phyloP scores from a whole-genome alignment of 2,329 filamentous ascomycete species.

The Talaromyces rugulosus region DNA sequence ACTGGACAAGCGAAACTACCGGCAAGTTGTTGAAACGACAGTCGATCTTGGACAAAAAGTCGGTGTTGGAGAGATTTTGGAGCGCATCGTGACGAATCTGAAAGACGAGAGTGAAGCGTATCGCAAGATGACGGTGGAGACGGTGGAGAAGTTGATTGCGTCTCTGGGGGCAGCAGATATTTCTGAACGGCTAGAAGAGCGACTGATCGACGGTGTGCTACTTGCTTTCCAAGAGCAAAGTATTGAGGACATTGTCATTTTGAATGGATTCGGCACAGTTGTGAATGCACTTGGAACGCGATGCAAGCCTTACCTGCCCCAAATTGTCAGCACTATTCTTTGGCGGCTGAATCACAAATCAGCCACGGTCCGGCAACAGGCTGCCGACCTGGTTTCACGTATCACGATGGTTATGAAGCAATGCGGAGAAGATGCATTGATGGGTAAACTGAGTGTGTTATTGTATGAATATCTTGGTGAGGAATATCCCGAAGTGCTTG shows the following conservation, averaged over 20 bases:
- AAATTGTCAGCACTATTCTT: constrained; percentile 94
- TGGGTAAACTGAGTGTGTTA: constrained; percentile 91
- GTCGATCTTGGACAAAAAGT: constrained; percentile 97
- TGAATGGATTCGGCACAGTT: constrained; percentile 96
- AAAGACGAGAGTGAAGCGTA: constrained; percentile 98
- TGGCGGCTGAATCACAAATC: constrained; percentile 98
- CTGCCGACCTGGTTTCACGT: constrained; percentile 90
- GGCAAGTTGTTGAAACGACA: constrained; percentile 96
- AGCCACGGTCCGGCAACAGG: constrained; percentile 91
- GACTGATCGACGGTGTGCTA: constrained; percentile 90
- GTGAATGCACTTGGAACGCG: constrained; percentile 90
- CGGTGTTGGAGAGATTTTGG: constrained; percentile 91
- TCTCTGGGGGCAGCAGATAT: constrained; percentile 92
- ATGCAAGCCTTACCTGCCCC: constrained; percentile 93
- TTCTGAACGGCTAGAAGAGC: constrained; percentile 84
- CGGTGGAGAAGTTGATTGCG: constrained; percentile 92
- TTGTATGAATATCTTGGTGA: constrained; percentile 98
- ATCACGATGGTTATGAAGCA: constrained; percentile 99
- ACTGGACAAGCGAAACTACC: constrained; percentile 93
- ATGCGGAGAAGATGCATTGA: constrained; percentile 90
- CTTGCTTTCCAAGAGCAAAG: constrained; percentile 98
- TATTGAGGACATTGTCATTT: constrained; percentile 89
- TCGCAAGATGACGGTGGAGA: constrained; percentile 98
- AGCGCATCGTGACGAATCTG: constrained; percentile 87
- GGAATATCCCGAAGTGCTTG: constrained; percentile 95